Evolutionary conservation across 2,329 filamentous ascomycete species (phyloP), one percentile per base, ranked within the genome.

Genomic region (Fusarium aywerte): DNA sequence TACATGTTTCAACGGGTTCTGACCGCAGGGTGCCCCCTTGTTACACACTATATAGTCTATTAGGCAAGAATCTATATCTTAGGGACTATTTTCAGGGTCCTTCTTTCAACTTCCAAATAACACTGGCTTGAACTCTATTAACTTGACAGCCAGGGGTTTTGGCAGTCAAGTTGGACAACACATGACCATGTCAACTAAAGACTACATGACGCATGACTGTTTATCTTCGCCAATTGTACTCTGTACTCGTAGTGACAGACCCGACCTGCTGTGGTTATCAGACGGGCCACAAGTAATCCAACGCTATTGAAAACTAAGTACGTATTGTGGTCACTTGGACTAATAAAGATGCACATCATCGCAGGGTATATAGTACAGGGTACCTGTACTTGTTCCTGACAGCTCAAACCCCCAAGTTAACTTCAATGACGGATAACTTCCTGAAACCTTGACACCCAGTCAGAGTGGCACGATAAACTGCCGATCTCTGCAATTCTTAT

Each of bases 81-180:
- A n/a, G n/a, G n/a, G 7, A 21, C 45, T 36, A 25, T 49, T 47
- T 39, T 65, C 42, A 57, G 51, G 54, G 65, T 62, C 60, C n/a
- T 50, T n/a, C 36, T 11, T 20, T 18, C 36, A 33, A 35, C 27
- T 50, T 38, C 40, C 38, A 50, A 32, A 39, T 31, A 55, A 43
- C 47, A 25, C 42, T 36, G 33, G 25, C 13, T 55, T 31, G n/a
- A 67, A 50, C 43, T 55, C 29, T 65, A 54, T 52, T 40, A 7
- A 20, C n/a, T 25, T 45, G 20, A 38, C 40, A 43, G 33, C 33
- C 32, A 40, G 57, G 56, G 40, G 44, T 18, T 21, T 27, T 18
- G 23, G 29, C 18, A 32, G 33, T 35, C 29, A 33, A 39, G 15
- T 32, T 32, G 35, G 23, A 29, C 20, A 23, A n/a, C 38, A 29